phyloP scores from a whole-genome alignment of 2,329 filamentous ascomycete genomes.

The Alternaria triticimaculans region DNA sequence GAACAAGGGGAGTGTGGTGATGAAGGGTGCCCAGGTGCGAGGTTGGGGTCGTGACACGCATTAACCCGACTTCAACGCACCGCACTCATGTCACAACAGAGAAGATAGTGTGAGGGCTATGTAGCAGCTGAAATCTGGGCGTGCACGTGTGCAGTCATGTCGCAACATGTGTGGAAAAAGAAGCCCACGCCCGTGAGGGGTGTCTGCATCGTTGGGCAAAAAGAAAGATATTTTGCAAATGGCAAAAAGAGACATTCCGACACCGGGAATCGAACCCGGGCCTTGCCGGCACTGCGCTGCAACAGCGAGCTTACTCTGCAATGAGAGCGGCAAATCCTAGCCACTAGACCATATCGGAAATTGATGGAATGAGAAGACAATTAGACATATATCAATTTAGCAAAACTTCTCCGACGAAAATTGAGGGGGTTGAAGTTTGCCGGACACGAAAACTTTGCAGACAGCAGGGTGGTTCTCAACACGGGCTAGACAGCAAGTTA shows the following conservation, averaged over 20 bases:
- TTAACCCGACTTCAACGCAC: not conserved
- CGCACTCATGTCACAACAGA: not conserved
- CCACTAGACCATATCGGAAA: slow-evolving; percentile 17
- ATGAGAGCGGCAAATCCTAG: slow-evolving; percentile 22
- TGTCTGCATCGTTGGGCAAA: not conserved
- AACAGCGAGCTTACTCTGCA: slow-evolving; percentile 16
- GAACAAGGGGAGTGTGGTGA: not conserved
- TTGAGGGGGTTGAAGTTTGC: not conserved
- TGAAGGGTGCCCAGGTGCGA: not conserved
- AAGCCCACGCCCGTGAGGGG: not conserved
- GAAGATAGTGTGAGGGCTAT: too few species aligned
- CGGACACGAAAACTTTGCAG: not conserved
- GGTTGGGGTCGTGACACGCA: not conserved
- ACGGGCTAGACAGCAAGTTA: not conserved
- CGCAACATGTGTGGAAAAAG: not conserved
- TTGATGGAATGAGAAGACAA: not conserved
- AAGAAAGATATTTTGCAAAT: not conserved
- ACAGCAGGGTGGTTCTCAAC: not conserved
- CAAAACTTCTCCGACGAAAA: not conserved
- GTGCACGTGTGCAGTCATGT: too few species aligned
- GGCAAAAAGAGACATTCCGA: slow-evolving; percentile 8
- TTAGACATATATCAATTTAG: not conserved
- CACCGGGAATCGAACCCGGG: slow-evolving; percentile 20
- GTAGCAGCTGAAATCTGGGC: too few species aligned
- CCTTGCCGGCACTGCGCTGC: slow-evolving; percentile 13